A percentile compares a stretch with the other conserved stretches of the same genome.
Conservation (phyloP, 1,284 basidiomycete species). For the Trichosporon faecale region DNA sequence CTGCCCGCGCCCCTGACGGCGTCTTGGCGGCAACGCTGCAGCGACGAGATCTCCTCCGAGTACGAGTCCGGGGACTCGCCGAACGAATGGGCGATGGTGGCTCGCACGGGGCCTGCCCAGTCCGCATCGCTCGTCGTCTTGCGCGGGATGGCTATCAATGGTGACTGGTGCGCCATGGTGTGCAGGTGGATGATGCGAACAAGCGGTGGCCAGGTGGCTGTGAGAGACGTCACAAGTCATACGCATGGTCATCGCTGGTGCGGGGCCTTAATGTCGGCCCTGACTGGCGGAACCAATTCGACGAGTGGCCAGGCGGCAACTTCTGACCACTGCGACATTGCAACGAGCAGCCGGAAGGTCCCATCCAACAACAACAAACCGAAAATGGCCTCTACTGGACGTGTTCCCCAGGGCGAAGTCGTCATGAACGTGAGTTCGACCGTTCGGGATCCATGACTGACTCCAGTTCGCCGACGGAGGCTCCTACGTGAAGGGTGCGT, state of each 20-base stretch:
- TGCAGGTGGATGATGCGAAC: background rate
- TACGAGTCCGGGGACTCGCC: slow-evolving; percentile 90
- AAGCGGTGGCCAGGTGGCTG: background rate
- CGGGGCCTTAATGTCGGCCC: slow-evolving; percentile 1
- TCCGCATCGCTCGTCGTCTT: slow-evolving; percentile 66
- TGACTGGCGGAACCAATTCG: background rate
- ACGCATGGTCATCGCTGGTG: background rate
- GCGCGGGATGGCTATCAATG: slow-evolving; percentile 55
- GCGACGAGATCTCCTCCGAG: slow-evolving; percentile 71
- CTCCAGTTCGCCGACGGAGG: slow-evolving; percentile 47
- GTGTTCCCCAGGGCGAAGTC: slow-evolving; percentile 47
- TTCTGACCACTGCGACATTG: background rate
- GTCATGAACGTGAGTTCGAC: slow-evolving; percentile 41
- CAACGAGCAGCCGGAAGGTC: background rate
- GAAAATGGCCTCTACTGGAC: slow-evolving; percentile 29
- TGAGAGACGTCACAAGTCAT: background rate
- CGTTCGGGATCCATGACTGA: slow-evolving; percentile 14
- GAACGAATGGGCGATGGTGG: slow-evolving; percentile 84
- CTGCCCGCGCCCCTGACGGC: slow-evolving; percentile 92
- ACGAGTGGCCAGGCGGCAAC: background rate
- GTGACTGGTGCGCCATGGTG: slow-evolving; percentile 51
- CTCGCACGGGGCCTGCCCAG: slow-evolving; percentile 82
- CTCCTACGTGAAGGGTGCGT: slow-evolving; percentile 45
- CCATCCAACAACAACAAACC: slow-evolving; percentile 13
- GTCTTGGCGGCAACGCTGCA: slow-evolving; percentile 90